Base-by-base conservation (phyloP, 2,329 filamentous ascomycete species). In the Xylariaceae sp. region DNA sequence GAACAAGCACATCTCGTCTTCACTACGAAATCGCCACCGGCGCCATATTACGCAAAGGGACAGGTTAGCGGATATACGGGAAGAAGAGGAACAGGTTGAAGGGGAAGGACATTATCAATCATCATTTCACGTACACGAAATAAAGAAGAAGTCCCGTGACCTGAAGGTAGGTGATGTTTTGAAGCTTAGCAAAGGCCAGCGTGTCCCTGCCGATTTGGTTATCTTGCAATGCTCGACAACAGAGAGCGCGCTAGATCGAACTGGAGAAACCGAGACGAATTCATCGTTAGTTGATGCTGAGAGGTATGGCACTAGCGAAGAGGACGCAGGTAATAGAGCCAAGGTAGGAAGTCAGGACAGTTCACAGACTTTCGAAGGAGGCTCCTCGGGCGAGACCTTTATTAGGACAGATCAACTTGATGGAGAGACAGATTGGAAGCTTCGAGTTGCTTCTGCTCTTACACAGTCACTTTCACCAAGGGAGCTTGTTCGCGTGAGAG, bases 371-470 rank as follows among this genome's bases (percentile, higher is more conserved):
- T 71, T 73, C 30, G 70, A 65, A 41, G 71, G 71, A 10, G 73
- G 74, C 15, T 73, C 81, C n/a, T 79, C 80, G 21, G 92, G 92
- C 23, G 95, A 99, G 73, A 93, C 93, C 0, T 99, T 99, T 67
- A 97, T 99, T 67, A 84, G 94, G 55, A 99, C 95, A 2, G 94
- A 99, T 72, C 94, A 99, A 69, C 81, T 99, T 8, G 94, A 99
- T 67, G 94, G 94, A 63, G 94, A 99, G 75, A 99, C 94, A 0
- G 94, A 99, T 68, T 99, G 94, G 95, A 99, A 99, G 74, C 77
- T 99, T 51, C 87, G 95, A 24, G 73, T 97, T 29, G 92, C 94
- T 1, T 94, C 92, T 10, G 85, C 90, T 0, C 73, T 97, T 21
- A 93, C 92, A 0, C 94, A 99, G 67, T 82, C 78, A n/a, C 76